Evolutionary conservation across 78 protist species (phyloP), one percentile per base, ranked within the genome.

Genomic region (Cyanophora paradoxa): DNA sequence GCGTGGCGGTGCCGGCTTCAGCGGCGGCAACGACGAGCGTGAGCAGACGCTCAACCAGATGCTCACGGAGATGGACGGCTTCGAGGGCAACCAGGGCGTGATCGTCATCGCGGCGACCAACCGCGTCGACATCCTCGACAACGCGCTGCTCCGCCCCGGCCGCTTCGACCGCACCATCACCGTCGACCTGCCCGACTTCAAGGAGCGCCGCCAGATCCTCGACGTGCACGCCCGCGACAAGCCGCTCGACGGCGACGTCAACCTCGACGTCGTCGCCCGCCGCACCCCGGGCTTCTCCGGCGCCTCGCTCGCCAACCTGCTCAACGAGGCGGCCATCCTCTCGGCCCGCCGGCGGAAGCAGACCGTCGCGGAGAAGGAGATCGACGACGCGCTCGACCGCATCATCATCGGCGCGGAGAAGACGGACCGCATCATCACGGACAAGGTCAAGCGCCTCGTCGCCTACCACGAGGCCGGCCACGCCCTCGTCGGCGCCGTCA

Each of bases 401-500:
- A 67, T 64, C 65, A 65, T 68, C 17, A 72, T 72, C 56, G 84
- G 84, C 14, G 26, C 74, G 39, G 78, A 72, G 67, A 79, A 79
- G 73, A 62, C 66, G 72, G 62, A 66, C 42, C 58, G 59, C 14
- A 86, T 83, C 6, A 50, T 89, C 24, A 81, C 92, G 3, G 84
- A 77, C 22, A 77, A 70, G 50, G 96, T 93, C 79, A 79, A 90
- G 73, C 40, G 34, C 31, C 83, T 81, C 17, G 95, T 96, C 3
- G 97, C 99, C 14, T 92, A 92, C 82, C 99, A 96, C 86, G 99
- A 96, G 81, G 96, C 99, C 6, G 99, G 99, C 42, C 99, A 96
- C 79, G 97, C 97, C 40, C 77, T 94, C 1, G 84, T 66, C 30
- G 95, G 97, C 24, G 92, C 95, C 91, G 89, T 84, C 78, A 82